phyloP scores from a whole-genome alignment of 768 basidiomycete genomes.

The Leucosporidium creatinivorum region DNA sequence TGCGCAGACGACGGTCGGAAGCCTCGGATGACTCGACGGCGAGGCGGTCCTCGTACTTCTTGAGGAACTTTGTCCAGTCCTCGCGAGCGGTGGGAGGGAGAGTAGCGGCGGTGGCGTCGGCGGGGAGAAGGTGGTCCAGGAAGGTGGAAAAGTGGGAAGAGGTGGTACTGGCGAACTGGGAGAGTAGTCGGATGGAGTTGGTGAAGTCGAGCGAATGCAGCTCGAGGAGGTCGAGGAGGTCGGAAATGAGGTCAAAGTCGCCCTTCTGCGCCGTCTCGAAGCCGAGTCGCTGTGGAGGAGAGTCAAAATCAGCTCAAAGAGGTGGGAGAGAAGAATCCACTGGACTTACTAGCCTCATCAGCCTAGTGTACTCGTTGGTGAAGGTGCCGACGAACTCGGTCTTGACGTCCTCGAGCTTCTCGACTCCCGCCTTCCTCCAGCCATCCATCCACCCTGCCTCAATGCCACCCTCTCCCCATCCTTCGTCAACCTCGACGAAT shows the following conservation, averaged over 20 bases:
- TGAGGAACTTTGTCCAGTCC: slow-evolving; percentile 37
- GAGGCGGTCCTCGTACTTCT: slow-evolving; percentile 49
- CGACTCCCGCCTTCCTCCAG: slow-evolving; percentile 57
- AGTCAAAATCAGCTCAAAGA: not conserved
- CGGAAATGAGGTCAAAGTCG: slow-evolving; percentile 61
- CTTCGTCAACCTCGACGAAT: slow-evolving; percentile 45
- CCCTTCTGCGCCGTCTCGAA: slow-evolving; percentile 52
- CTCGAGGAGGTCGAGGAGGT: slow-evolving; percentile 68
- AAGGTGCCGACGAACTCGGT: slow-evolving; percentile 55
- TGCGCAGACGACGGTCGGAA: slow-evolving; percentile 46
- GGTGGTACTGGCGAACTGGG: slow-evolving; percentile 53
- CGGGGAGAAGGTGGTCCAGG: slow-evolving; percentile 32
- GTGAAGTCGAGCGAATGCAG: slow-evolving; percentile 77
- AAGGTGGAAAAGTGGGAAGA: slow-evolving; percentile 22
- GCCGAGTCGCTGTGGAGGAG: slow-evolving; percentile 59
- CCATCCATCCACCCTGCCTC: slow-evolving; percentile 50
- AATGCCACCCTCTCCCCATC: slow-evolving; percentile 58
- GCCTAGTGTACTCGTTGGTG: slow-evolving; percentile 56
- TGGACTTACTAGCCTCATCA: slow-evolving; percentile 47
- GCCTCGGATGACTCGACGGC: slow-evolving; percentile 40
- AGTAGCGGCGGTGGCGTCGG: not conserved
- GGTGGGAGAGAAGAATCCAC: too few relatives aligned
- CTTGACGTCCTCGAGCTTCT: slow-evolving; percentile 57
- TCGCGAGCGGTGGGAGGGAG: slow-evolving; percentile 3
- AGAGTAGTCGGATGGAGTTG: slow-evolving; percentile 67